Conservation (phyloP, 2,329 filamentous ascomycete species). For the Albifimbria verrucaria region DNA sequence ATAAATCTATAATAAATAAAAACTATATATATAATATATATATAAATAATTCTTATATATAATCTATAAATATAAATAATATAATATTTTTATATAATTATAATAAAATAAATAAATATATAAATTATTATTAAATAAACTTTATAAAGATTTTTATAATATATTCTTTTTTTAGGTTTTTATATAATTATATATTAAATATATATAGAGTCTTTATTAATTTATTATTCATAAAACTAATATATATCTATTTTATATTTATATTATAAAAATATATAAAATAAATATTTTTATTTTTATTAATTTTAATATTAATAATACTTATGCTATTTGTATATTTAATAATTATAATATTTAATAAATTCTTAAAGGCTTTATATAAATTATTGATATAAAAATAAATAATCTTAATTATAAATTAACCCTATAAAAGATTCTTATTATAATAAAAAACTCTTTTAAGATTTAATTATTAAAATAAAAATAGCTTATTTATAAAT, state of each 20-base stretch:
- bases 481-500: neutral
- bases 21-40: neutral
- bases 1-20: neutral
- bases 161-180: too few relatives aligned
- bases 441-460: too few relatives aligned
- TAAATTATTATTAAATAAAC: neutral
- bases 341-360: too few relatives aligned
- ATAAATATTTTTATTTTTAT: constrained; percentile 1
- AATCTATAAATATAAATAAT: neutral
- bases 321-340: too few relatives aligned
- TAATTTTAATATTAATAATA: constrained; percentile 5
- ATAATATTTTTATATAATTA: neutral
- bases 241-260: neutral
- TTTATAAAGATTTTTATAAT: neutral
- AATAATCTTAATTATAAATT: neutral
- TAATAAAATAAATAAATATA: neutral
- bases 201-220: too few relatives aligned
- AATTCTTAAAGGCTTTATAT: neutral
- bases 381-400: too few relatives aligned
- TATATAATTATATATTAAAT: too few relatives aligned
- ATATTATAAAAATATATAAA: neutral
- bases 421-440: neutral
- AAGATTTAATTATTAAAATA: neutral
- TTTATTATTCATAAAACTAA: neutral
- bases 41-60: neutral